phyloP scores from a whole-genome alignment of 2,329 filamentous ascomycete genomes.

The Verticillium isaacii region DNA sequence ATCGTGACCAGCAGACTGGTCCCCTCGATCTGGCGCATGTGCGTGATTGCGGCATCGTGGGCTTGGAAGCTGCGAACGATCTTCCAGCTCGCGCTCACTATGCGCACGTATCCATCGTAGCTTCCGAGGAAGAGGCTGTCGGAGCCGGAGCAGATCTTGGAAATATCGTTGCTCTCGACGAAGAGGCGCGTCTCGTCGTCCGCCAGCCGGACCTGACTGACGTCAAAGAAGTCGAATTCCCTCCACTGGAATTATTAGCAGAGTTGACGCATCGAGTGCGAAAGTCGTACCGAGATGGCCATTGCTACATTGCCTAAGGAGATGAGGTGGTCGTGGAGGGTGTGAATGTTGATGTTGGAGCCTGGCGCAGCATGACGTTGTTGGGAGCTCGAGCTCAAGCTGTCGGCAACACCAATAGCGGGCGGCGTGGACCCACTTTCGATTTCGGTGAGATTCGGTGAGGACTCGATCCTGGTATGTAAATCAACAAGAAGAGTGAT shows the following conservation, averaged over 20 bases:
- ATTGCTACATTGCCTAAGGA: slow-evolving; percentile 13
- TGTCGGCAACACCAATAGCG: background rate
- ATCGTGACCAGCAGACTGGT: slow-evolving; percentile 83
- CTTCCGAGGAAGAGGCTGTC: slow-evolving; percentile 87
- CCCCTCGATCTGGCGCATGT: slow-evolving; percentile 87
- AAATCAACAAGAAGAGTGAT: background rate
- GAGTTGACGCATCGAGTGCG: background rate
- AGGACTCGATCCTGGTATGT: background rate
- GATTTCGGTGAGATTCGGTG: background rate
- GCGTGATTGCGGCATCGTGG: slow-evolving; percentile 75
- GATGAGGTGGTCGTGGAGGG: background rate
- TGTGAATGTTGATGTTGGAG: background rate
- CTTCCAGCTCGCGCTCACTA: slow-evolving; percentile 84
- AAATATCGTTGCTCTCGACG: slow-evolving; percentile 79
- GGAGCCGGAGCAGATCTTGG: slow-evolving; percentile 79
- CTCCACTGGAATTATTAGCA: slow-evolving; percentile 67
- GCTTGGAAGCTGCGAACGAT: slow-evolving; percentile 81
- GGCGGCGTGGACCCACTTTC: background rate
- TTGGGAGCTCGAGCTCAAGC: slow-evolving; percentile 11
- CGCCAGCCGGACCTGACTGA: slow-evolving; percentile 73
- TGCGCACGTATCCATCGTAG: slow-evolving; percentile 79
- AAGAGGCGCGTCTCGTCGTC: slow-evolving; percentile 75
- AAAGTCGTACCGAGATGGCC: slow-evolving; percentile 11
- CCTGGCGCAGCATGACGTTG: slow-evolving; percentile 18
- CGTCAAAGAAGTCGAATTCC: slow-evolving; percentile 99